Conservation (phyloP, 2,329 filamentous ascomycete genomes). For the Metarhizium rileyi region DNA sequence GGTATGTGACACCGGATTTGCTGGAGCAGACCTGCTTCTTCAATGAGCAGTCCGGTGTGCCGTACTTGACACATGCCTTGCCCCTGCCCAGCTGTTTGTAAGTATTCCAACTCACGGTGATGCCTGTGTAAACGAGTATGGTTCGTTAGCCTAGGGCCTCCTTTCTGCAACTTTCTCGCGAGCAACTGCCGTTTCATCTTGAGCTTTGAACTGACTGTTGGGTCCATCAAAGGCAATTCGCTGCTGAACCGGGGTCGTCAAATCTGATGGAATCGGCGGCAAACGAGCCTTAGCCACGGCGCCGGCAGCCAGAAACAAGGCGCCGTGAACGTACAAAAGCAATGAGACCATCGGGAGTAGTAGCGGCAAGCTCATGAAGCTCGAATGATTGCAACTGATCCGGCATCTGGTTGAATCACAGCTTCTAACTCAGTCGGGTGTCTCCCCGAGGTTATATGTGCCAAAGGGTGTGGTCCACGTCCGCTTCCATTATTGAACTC, state of each 20-base stretch:
- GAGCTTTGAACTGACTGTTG: slow-evolving; percentile 26
- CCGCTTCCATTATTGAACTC: too few species aligned
- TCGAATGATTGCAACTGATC: too few species aligned
- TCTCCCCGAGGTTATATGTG: too few species aligned
- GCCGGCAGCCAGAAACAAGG: slow-evolving; percentile 2
- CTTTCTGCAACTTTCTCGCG: too few species aligned
- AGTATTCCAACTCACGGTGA: slow-evolving; percentile 48
- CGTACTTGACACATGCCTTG: slow-evolving; percentile 41
- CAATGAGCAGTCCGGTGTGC: slow-evolving; percentile 30
- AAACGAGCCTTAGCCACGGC: slow-evolving; percentile 20
- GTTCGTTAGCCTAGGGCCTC: neutral
- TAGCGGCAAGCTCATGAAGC: too few species aligned
- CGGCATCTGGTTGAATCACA: too few species aligned
- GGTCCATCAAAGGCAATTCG: slow-evolving; percentile 40
- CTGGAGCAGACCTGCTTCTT: slow-evolving; percentile 32
- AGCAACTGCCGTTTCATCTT: too few species aligned
- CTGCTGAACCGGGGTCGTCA: slow-evolving; percentile 44
- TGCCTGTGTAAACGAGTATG: slow-evolving; percentile 22
- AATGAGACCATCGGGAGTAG: neutral
- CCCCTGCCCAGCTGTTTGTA: slow-evolving; percentile 32
- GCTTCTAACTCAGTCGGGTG: too few species aligned
- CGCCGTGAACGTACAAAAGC: neutral
- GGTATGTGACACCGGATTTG: slow-evolving; percentile 35
- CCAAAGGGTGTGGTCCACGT: too few species aligned
- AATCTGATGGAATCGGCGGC: slow-evolving; percentile 36